Percentiles rank a stretch among this genome's conserved stretches.
phyloP scores from a whole-genome alignment of 2,329 filamentous ascomycete genomes.

The Rhinocladiella mackenziei region DNA sequence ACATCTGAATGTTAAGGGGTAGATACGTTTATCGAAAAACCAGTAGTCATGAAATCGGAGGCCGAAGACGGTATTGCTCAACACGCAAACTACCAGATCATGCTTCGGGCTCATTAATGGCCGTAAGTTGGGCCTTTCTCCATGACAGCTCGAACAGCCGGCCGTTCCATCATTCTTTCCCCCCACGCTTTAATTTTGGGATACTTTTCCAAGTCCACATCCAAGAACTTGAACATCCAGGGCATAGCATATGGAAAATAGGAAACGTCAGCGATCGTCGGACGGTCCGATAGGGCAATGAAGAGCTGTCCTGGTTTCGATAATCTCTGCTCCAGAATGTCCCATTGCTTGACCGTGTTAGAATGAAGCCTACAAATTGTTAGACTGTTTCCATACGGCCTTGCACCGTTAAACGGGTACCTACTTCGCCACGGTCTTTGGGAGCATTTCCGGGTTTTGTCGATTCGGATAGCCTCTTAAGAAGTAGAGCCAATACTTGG shows the following conservation, averaged over 20 bases:
- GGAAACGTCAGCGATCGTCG: conserved; percentile 1
- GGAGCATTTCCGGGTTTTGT: not conserved
- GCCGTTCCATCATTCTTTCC: not conserved
- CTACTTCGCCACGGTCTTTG: conserved; percentile 1
- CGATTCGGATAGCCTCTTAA: conserved; percentile 1
- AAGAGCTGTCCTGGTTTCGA: not conserved
- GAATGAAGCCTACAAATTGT: conserved; percentile 2
- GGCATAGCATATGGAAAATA: conserved; percentile 4
- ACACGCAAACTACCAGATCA: too few species aligned
- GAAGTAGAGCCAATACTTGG: conserved; percentile 6
- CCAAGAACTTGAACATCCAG: conserved; percentile 4
- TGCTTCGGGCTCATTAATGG: too few species aligned
- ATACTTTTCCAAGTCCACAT: not conserved
- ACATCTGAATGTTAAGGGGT: too few species aligned
- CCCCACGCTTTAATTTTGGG: conserved; percentile 1
- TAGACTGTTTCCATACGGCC: too few species aligned
- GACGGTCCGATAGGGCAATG: conserved; percentile 1
- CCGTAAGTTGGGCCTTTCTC: not conserved
- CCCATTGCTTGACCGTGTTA: conserved; percentile 2
- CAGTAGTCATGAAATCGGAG: too few species aligned
- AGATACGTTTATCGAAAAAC: too few species aligned
- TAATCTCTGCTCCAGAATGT: conserved; percentile 1
- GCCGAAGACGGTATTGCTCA: too few species aligned
- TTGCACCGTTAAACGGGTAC: too few species aligned
- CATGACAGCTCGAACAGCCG: not conserved